phyloP scores from a whole-genome alignment of 176 grass and related monocot genomes.

The Themeda triandra region DNA sequence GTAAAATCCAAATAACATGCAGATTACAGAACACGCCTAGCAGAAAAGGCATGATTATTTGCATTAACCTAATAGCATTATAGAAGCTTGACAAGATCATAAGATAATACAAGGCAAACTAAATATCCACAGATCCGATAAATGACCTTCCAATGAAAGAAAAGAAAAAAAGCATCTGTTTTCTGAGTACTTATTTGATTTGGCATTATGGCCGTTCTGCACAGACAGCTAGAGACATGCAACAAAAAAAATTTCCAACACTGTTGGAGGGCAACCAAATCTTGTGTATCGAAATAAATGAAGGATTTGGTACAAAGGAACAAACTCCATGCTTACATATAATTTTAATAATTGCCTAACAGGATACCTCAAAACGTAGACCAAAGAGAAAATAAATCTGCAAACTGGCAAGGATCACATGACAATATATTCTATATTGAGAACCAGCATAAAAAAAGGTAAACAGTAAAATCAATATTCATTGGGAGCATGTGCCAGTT shows the following conservation, averaged over 20 bases:
- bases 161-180: background rate
- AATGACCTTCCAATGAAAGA: background rate
- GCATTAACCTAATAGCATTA: slow-evolving; percentile 1
- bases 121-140: background rate
- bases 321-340: too few species aligned
- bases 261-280: background rate
- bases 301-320: too few species aligned
- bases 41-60: background rate
- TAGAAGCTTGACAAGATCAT: background rate
- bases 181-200: background rate
- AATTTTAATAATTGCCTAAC: too few species aligned
- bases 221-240: background rate
- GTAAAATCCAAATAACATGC: background rate
- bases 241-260: background rate
- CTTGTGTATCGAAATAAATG: background rate
- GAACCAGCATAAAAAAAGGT: too few species aligned
- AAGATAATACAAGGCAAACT: background rate
- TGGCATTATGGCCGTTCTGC: background rate
- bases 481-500: background rate
- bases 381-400: too few species aligned
- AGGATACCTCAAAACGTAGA: too few species aligned
- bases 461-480: background rate
- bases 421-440: too few species aligned
- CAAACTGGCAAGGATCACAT: too few species aligned
- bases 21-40: background rate